Percentiles rank a stretch among this genome's conserved stretches.
Evolutionary conservation across 352 stramenopile genomes (phyloP).

Genomic region (Phytophthora macrochlamydospora): DNA sequence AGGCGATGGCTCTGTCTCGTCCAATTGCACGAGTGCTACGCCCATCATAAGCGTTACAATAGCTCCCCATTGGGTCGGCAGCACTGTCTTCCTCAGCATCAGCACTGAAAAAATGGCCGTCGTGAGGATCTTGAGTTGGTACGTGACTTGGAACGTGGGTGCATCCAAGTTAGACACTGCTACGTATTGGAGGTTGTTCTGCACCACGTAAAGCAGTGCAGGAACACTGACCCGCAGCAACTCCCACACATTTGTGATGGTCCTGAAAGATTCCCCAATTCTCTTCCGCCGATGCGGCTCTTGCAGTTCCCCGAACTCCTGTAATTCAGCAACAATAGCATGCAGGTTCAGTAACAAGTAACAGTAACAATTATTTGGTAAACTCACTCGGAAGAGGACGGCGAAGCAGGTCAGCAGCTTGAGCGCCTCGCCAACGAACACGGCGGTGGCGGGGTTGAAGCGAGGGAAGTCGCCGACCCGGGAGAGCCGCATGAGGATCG

Average conservation of each 20-base stretch:
- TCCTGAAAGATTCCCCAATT: slow-evolving; percentile 30
- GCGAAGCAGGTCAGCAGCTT: slow-evolving; percentile 61
- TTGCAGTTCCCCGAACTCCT: slow-evolving; percentile 34
- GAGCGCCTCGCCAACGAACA: slow-evolving; percentile 74
- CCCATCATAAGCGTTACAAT: slow-evolving; percentile 85
- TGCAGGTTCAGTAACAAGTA: neutral
- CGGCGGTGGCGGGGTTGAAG: slow-evolving; percentile 78
- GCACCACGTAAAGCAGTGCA: slow-evolving; percentile 80
- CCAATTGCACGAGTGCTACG: slow-evolving; percentile 79
- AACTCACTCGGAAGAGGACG: slow-evolving; percentile 51
- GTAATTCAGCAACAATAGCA: slow-evolving; percentile 7
- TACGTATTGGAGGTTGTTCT: slow-evolving; percentile 88
- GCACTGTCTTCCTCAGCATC: slow-evolving; percentile 69
- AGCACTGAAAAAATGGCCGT: slow-evolving; percentile 88
- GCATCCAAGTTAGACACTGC: slow-evolving; percentile 83
- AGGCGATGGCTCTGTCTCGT: slow-evolving; percentile 34
- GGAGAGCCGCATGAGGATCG: slow-evolving; percentile 84
- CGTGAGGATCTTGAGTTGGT: slow-evolving; percentile 90
- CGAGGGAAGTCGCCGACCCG: slow-evolving; percentile 68
- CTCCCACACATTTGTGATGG: slow-evolving; percentile 68
- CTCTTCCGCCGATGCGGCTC: slow-evolving; percentile 32
- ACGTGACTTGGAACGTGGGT: slow-evolving; percentile 81
- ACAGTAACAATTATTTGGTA: neutral
- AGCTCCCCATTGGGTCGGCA: slow-evolving; percentile 78
- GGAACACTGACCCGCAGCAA: slow-evolving; percentile 78